phyloP scores from a whole-genome alignment of 2,329 filamentous ascomycete genomes.

The Daldinia eschscholtzii region DNA sequence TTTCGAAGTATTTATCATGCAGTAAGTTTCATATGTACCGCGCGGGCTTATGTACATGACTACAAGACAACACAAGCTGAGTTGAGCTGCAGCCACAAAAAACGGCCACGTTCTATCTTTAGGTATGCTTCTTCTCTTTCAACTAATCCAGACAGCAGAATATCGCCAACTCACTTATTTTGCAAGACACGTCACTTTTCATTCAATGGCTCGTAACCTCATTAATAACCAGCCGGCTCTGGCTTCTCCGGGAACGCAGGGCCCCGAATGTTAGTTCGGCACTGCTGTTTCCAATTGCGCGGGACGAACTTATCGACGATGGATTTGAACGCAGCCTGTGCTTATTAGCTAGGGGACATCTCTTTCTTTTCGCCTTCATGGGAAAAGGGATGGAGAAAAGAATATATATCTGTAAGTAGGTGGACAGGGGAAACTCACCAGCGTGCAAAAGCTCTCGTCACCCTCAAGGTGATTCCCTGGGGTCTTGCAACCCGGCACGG shows the following conservation, averaged over 20 bases:
- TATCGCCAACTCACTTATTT: neutral
- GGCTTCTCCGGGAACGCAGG: constrained; percentile 62
- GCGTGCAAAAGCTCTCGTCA: constrained; percentile 89
- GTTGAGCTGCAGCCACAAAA: constrained; percentile 2
- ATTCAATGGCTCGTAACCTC: neutral
- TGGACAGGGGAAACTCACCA: constrained; percentile 65
- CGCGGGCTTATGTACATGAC: neutral
- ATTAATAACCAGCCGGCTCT: constrained; percentile 65
- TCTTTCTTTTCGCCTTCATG: neutral
- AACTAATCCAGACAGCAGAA: neutral
- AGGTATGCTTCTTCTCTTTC: neutral
- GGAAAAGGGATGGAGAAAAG: neutral
- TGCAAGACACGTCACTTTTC: neutral
- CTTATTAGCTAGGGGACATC: constrained; percentile 8
- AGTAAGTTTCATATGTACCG: neutral
- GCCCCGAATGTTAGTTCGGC: constrained; percentile 59
- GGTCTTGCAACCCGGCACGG: constrained; percentile 82
- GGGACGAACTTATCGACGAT: constrained; percentile 94
- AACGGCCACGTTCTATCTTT: neutral
- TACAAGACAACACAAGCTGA: neutral
- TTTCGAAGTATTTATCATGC: neutral
- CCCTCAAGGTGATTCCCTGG: constrained; percentile 86
- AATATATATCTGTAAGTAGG: neutral
- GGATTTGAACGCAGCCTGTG: constrained; percentile 85
- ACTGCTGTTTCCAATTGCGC: constrained; percentile 75